A percentile compares a stretch with the other conserved stretches of the same genome.
Evolutionary conservation across 2,329 filamentous ascomycete genomes (phyloP).

Genomic region (Colletotrichum cuscutae): DNA sequence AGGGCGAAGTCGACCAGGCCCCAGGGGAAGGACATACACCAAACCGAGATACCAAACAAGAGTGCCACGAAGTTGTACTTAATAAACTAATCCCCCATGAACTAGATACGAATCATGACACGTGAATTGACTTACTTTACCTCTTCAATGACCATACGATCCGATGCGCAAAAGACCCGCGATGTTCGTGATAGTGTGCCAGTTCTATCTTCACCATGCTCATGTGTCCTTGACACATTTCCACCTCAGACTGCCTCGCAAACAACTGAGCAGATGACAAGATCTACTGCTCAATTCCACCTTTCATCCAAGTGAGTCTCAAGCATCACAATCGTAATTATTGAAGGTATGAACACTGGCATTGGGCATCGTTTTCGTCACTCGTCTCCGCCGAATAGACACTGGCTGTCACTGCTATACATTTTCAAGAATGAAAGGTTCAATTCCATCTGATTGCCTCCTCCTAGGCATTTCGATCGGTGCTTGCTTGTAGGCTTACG

Average conservation of each 20-base stretch:
- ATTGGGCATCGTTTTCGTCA: no score
- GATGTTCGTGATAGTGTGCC: background rate
- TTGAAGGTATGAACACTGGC: no score
- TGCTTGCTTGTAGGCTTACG: background rate
- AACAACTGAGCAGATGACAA: background rate
- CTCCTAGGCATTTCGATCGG: no score
- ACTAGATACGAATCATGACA: constrained; percentile 23
- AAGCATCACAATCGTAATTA: no score
- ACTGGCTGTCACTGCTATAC: no score
- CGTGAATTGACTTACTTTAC: background rate
- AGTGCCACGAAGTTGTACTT: constrained; percentile 20
- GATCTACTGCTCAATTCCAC: no score
- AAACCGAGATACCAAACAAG: constrained; percentile 18
- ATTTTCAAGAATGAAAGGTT: no score
- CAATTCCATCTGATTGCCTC: no score
- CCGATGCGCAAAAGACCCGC: no score
- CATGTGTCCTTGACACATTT: background rate
- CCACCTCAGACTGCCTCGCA: background rate
- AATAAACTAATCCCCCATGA: constrained; percentile 26
- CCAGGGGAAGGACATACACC: background rate
- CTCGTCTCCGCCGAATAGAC: no score
- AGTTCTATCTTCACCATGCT: background rate
- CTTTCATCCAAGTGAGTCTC: no score
- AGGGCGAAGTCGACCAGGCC: background rate
- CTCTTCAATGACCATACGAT: background rate